Percentiles rank a stretch among this genome's conserved stretches.
Conservation (phyloP, 495 filamentous ascomycete genomes). For the Apodospora peruviana region DNA sequence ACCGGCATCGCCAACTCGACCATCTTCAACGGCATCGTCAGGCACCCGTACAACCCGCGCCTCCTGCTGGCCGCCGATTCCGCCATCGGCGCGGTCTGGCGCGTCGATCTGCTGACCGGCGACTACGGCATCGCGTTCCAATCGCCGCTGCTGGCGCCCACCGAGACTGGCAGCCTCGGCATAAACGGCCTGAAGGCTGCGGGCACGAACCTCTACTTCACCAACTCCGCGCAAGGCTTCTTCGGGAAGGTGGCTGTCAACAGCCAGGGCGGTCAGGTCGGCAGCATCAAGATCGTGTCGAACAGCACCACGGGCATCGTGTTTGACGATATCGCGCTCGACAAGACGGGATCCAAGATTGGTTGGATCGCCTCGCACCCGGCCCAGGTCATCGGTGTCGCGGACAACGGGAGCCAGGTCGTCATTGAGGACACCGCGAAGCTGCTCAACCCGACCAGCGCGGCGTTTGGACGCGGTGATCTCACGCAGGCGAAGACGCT, state of each 20-base stretch:
- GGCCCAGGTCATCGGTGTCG: conserved; percentile 7
- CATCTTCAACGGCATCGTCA: conserved; percentile 33
- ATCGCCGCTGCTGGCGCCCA: conserved; percentile 9
- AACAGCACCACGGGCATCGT: conserved; percentile 10
- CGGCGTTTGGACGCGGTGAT: conserved; percentile 13
- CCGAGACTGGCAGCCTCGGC: conserved; percentile 24
- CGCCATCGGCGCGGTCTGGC: conserved; percentile 29
- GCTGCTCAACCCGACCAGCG: conserved; percentile 14
- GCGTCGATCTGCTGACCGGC: conserved; percentile 20
- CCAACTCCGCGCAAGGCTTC: conserved; percentile 31
- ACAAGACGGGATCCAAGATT: neutral
- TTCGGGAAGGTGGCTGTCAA: conserved; percentile 29
- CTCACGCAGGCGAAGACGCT: conserved; percentile 10
- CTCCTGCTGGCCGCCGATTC: conserved; percentile 31
- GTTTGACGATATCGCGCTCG: conserved; percentile 17
- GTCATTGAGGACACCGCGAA: conserved; percentile 6
- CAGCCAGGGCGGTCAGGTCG: conserved; percentile 16
- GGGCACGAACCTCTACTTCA: conserved; percentile 32
- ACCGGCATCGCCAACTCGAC: conserved; percentile 27
- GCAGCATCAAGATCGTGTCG: conserved; percentile 7
- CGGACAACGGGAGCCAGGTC: conserved; percentile 1
- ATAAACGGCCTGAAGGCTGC: conserved; percentile 38
- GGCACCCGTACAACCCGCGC: conserved; percentile 11
- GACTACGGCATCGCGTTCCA: conserved; percentile 13
- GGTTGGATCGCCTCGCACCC: conserved; percentile 15